phyloP scores from a whole-genome alignment of 2,329 filamentous ascomycete genomes.

The Aspergillus terreus region DNA sequence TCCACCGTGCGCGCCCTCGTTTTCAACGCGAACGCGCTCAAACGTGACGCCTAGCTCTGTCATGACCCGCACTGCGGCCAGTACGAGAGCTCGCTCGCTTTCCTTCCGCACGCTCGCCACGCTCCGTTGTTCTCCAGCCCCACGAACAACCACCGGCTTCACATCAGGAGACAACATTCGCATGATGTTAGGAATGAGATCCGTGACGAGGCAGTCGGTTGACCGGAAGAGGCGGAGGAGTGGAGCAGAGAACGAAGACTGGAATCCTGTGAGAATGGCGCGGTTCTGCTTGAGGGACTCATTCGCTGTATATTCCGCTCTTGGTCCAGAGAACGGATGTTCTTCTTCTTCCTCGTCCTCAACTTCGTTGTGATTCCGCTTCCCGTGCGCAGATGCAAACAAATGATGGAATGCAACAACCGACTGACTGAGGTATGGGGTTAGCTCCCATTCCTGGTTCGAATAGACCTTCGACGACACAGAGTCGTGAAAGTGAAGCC shows the following conservation, averaged over 20 bases:
- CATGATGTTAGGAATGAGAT: constrained; percentile 79
- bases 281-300: constrained; percentile 79
- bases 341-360: constrained; percentile 49
- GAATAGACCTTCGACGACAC: constrained; percentile 74
- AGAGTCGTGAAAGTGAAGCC: constrained; percentile 88
- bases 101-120: constrained; percentile 87
- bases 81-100: constrained; percentile 75
- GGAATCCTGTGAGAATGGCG: constrained; percentile 68
- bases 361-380: constrained; percentile 34
- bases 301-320: constrained; percentile 75
- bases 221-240: constrained; percentile 76
- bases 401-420: constrained; percentile 87
- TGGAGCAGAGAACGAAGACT: constrained; percentile 66
- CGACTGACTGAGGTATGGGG: constrained; percentile 80
- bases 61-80: constrained; percentile 75
- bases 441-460: constrained; percentile 91
- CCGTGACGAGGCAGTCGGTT: constrained; percentile 70
- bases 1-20: constrained; percentile 58
- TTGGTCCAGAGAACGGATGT: constrained; percentile 74
- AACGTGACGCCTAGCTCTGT: constrained; percentile 77
- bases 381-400: constrained; percentile 70
- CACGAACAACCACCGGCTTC: constrained; percentile 82
- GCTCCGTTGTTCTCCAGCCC: constrained; percentile 59
- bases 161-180: constrained; percentile 84
- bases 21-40: constrained; percentile 75